Base-by-base conservation (phyloP, 139 green algal genomes). In the Chlorella sp. region DNA sequence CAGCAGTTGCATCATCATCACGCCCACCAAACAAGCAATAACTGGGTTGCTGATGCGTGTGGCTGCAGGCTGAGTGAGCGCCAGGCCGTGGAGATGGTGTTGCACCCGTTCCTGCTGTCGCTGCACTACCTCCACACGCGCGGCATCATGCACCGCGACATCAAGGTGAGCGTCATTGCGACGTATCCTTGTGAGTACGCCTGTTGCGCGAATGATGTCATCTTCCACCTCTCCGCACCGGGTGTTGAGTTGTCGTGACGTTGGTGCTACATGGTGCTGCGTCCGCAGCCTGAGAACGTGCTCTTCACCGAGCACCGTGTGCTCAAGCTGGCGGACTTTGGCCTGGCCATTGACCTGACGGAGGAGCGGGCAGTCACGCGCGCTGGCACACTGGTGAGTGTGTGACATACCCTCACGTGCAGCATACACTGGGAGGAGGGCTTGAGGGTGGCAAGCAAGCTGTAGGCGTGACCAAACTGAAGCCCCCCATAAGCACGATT, bases 81-180 rank as follows among this genome's bases (percentile, higher is more conserved):
- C 0, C 75, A 86, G 59, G 84, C 84, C 35, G 84, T 89, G 35
- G 80, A 89, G 74, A 86, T 86, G 80, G 84, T 89, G 80, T 74
- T 89, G 74, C 78, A 86, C 74, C 84, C 84, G 27, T 89, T 89
- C 72, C 76, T 89, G 61, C 76, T 85, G 3, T 75, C 83, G 23
- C 74, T 89, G 55, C 78, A 87, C 49, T 88, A 88, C 74, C 69
- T 89, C 61, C 86, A 89, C 72, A 83, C 71, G 6, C 49, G 65
- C 5, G 67, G 69, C 69, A 79, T 85, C 59, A 49, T 79, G 62
- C 79, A 85, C 67, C 35, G 79, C 2, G 75, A 81, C 67, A 81
- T 84, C 66, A 81, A 83, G 69, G 23, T 69, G 30, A 49, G 31
- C 36, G 31, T 69, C 5, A n/a, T n/a, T n/a, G n/a, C n/a, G n/a